These are phyloP conservation scores for Globisporangium paroecandrum DNA, from an alignment of 352 stramenopile genomes.

Conservation along the genomic window DNA sequence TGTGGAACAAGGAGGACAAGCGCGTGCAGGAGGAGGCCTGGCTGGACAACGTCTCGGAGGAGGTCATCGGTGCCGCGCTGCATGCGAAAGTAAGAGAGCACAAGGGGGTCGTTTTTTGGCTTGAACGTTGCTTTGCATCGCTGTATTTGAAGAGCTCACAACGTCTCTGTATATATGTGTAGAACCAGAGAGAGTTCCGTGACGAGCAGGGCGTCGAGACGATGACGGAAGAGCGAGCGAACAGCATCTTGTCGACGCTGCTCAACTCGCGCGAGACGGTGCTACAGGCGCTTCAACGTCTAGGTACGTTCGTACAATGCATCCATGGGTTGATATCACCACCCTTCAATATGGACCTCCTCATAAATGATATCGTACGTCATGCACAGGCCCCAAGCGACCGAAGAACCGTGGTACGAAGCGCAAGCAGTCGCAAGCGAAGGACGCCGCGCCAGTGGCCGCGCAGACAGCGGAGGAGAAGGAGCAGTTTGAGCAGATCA, in stretches of 20 bases:
- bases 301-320: slow-evolving; percentile 28
- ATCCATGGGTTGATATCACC: neutral
- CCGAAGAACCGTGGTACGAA: slow-evolving; percentile 48
- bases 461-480: slow-evolving; percentile 67
- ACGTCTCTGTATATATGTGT: neutral
- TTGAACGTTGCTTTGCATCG: neutral
- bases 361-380: neutral
- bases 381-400: slow-evolving; percentile 43
- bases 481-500: slow-evolving; percentile 76
- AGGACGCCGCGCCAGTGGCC: slow-evolving; percentile 14
- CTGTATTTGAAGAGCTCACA: neutral
- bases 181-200: slow-evolving; percentile 52
- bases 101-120: too few species aligned
- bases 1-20: slow-evolving; percentile 77
- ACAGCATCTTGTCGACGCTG: slow-evolving; percentile 47
- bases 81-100: slow-evolving; percentile 40
- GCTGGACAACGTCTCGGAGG: slow-evolving; percentile 69
- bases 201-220: slow-evolving; percentile 54
- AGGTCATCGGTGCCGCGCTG: slow-evolving; percentile 64
- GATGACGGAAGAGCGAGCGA: slow-evolving; percentile 57
- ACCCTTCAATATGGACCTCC: neutral
- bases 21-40: slow-evolving; percentile 80
- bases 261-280: slow-evolving; percentile 72
- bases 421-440: slow-evolving; percentile 39
- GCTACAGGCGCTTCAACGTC: slow-evolving; percentile 65